Evolutionary conservation across 2,329 filamentous ascomycete species (phyloP), one percentile per base, ranked within the genome.

Genomic region (Aureobasidium melanogenum): DNA sequence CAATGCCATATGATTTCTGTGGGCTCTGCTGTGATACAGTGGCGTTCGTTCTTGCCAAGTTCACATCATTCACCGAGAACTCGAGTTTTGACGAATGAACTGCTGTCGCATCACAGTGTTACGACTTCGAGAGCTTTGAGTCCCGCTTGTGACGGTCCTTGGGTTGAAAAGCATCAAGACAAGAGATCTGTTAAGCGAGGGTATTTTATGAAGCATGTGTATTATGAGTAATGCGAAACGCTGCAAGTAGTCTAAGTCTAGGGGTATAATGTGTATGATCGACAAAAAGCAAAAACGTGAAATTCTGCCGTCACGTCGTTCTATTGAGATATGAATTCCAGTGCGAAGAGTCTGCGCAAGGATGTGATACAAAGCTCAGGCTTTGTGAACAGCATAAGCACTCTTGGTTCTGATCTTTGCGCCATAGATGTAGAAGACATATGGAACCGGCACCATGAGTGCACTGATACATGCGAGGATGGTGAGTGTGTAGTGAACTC

Each of bases 401-500:
- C 66, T 67, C 50, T 62, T 63, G 36, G 61, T 64, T 44, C 67
- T 59, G 22, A 67, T 65, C 19, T 19, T 48, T 10, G 64, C 48
- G 3, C 66, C 66, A 51, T 66, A 66, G 14, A 63, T 62, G 58
- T 66, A 68, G 24, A 69, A 67, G 1, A 68, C 28, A 39, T 66
- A 63, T 4, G 67, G 66, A 26, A 69, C 43, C 1, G 66, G 66
- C 47, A 63, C 61, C 56, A 66, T 64, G 17, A 68, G 43, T 9
- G 63, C 60, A 3, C 65, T 64, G n/a, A 77, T 62, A 51, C 69
- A 71, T 0, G 74, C 76, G 14, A 78, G 63, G 30, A 75, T 55
- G 12, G 73, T 77, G 68, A 77, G 69, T 5, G 74, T 75, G 69
- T 74, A 77, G 62, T 77, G 76, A 7, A 74, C 71, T 1, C 75